Evolutionary conservation across 768 basidiomycete species (phyloP), one percentile per base, ranked within the genome.

Genomic region (Paxillus ammoniavirescens): DNA sequence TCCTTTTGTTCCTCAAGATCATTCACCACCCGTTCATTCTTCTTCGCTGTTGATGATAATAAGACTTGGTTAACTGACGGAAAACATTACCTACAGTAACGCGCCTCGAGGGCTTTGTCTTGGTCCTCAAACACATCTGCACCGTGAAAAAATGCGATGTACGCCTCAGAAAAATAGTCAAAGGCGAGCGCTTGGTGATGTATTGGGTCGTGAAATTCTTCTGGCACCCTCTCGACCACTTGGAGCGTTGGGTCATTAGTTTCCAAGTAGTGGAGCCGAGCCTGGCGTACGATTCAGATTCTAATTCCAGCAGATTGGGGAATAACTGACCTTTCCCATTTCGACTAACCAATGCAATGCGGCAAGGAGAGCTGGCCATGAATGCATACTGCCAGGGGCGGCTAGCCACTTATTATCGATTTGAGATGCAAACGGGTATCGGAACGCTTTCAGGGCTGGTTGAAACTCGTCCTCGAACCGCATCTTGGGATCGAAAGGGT

Each of bases 301-400:
- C 17, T 12, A 18, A 6, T 15, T 47, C 37, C 17, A 33, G 17
- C 37, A 49, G 0, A n/a, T 53, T 48, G 10, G 30, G 52, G 48
- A 21, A 18, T 5, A n/a, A 66, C 77, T 26, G 61, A 95, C 96
- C 74, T 87, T 88, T 62, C 89, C 87, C 59, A 91, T 69, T 61
- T 91, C 87, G 8, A 90, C 91, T 13, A 99, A 73, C 97, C 97
- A 99, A 70, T 95, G 89, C 33, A 98, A 67, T 63, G 91, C 89
- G 18, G 90, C 96, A 14, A 98, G 76, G 23, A 97, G 71, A 18
- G 83, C 77, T 0, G 93, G 91, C 97, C 96, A 98, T n/a, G 88
- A 86, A 71, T 92, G 89, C 76, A 89, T 87, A 50, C 86, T 88
- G 0, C 91, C 95, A 0, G 93, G 90, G 2, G 94, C 87, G 8